A percentile compares a stretch with the other conserved stretches of the same genome.
Evolutionary conservation across 257 asterid species (phyloP).

Genomic region (Fraxinus quadrangulata): DNA sequence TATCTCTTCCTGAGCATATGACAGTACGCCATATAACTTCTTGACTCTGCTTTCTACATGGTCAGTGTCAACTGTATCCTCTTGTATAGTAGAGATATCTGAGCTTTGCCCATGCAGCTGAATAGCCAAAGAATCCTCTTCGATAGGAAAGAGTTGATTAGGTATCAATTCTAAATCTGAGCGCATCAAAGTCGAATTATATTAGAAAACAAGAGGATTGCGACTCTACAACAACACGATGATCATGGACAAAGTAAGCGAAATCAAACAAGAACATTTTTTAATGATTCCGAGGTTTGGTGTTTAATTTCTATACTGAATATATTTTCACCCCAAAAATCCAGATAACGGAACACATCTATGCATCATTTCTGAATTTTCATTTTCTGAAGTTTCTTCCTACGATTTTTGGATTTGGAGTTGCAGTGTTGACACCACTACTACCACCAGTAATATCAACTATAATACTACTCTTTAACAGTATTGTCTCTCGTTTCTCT

Average conservation of each 20-base stretch:
- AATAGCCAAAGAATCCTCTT: slow-evolving; percentile 25
- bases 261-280: too few relatives aligned
- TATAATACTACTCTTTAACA: too few relatives aligned
- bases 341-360: too few relatives aligned
- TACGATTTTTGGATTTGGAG: too few relatives aligned
- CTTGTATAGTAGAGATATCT: slow-evolving; percentile 13
- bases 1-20: slow-evolving; percentile 38
- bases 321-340: too few relatives aligned
- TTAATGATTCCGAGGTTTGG: too few relatives aligned
- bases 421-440: too few relatives aligned
- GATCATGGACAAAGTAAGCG: too few relatives aligned
- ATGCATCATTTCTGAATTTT: too few relatives aligned
- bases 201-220: background rate
- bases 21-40: slow-evolving; percentile 28
- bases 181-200: background rate
- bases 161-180: slow-evolving; percentile 29
- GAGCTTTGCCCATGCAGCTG: slow-evolving; percentile 16
- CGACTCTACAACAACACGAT: background rate
- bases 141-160: background rate
- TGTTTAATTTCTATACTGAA: too few relatives aligned
- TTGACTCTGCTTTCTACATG: slow-evolving; percentile 26
- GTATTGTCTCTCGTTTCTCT: background rate
- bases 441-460: too few relatives aligned
- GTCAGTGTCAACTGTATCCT: slow-evolving; percentile 1
- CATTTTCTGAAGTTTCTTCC: too few relatives aligned